Evolutionary conservation across 208 protist genomes (phyloP), one percentile per base, ranked within the genome.

Genomic region (Spongospora subterranea): DNA sequence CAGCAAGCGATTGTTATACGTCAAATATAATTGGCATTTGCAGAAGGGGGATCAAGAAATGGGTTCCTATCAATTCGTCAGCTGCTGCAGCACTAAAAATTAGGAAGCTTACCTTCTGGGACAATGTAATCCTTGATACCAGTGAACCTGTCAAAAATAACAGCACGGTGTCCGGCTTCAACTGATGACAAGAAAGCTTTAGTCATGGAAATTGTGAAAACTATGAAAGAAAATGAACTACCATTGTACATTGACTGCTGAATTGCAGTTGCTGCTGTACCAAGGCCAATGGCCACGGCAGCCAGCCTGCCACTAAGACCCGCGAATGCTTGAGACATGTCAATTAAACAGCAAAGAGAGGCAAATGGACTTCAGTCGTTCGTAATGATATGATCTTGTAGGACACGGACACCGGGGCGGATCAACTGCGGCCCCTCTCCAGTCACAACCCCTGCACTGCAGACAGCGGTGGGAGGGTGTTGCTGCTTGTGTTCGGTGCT

Each of bases 11-110:
- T 24, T 60, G 50, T 60, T 24, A 24, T 60, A 60, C 88, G 93
- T 99, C 98, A 93, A 98, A 99, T 54, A 99, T 95, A 45, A 98
- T 96, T 6, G 98, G 98, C 24, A 94, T 97, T 92, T 99, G 97
- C 39, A 99, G 66, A 92, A 96, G 98, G 0, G 98, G 98, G 64
- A 99, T 96, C 20, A 95, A 94, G 71, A 93, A 94, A 89, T 94
- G 93, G 39, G 93, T 94, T 24, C 92, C 92, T 88, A 92, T 43
- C 13, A 82, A 6, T 6, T 40, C 17, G 6, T 82, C 6, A 82
- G n/a, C 6, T 20, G 17, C 6, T 77, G 0, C 77, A 77, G 29
- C n/a, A n/a, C n/a, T n/a, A n/a, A n/a, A n/a, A n/a, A n/a, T n/a
- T n/a, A n/a, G n/a, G n/a, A n/a, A n/a, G 1, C 35, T 92, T n/a